Conservation (phyloP, 192 early-diverging fungal species). For the Mortierella claussenii region DNA sequence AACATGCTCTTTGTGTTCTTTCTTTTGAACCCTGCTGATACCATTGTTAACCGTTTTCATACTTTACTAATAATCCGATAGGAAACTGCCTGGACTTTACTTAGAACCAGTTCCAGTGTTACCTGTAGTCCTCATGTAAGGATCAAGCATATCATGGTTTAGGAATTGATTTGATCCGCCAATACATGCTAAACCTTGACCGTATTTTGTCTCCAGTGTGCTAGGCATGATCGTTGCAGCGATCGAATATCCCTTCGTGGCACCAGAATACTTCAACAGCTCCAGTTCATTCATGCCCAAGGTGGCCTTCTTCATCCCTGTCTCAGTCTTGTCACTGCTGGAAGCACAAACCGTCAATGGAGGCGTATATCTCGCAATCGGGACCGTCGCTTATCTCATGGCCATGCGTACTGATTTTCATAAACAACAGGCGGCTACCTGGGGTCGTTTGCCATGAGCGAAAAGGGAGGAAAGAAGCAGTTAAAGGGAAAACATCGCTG, state of each 20-base stretch:
- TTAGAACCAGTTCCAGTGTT: constrained; percentile 23
- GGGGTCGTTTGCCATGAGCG: constrained; percentile 21
- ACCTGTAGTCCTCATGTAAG: constrained; percentile 38
- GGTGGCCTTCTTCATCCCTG: constrained; percentile 36
- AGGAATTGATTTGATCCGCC: neutral
- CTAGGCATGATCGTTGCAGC: constrained; percentile 22
- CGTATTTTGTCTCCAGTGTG: constrained; percentile 7
- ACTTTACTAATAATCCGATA: neutral
- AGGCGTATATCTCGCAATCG: constrained; percentile 41
- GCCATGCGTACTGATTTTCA: constrained; percentile 38
- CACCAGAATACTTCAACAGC: constrained; percentile 26
- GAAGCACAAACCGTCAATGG: constrained; percentile 46
- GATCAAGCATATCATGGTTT: too few species aligned
- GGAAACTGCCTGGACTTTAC: constrained; percentile 31
- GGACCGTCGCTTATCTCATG: constrained; percentile 31
- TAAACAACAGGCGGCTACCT: constrained; percentile 20
- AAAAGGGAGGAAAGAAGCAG: too few species aligned
- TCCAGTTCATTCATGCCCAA: constrained; percentile 26
- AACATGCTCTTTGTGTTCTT: neutral
- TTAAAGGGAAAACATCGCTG: too few species aligned
- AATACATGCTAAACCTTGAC: too few species aligned
- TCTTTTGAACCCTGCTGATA: too few species aligned
- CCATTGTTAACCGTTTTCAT: neutral
- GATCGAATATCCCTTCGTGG: constrained; percentile 38
- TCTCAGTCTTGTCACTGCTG: constrained; percentile 24